Evolutionary conservation across 257 asterid species (phyloP).

Genomic region (Solanum rostratum): DNA sequence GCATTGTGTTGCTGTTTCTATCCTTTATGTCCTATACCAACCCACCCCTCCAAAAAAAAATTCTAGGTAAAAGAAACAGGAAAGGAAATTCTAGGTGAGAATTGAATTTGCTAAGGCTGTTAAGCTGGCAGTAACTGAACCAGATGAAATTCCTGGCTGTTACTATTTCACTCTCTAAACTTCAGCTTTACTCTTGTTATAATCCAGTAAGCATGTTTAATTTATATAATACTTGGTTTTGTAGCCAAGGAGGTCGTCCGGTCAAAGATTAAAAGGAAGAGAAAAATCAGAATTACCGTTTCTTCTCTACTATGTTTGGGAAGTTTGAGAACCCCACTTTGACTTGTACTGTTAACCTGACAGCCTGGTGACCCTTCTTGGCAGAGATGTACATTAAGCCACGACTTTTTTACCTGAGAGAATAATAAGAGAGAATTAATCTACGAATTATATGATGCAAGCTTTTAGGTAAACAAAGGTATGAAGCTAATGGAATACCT

Average conservation of each 20-base stretch:
- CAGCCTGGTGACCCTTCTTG: slow-evolving; percentile 74
- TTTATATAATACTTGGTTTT: background rate
- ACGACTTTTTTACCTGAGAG: slow-evolving; percentile 82
- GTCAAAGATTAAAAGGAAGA: background rate
- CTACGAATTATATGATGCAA: background rate
- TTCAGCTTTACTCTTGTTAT: background rate
- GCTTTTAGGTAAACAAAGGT: background rate
- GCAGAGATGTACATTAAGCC: slow-evolving; percentile 92
- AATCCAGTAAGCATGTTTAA: background rate
- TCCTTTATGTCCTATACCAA: background rate
- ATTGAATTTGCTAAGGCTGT: background rate
- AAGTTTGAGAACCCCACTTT: slow-evolving; percentile 47
- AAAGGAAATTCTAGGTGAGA: background rate
- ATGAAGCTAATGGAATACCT: slow-evolving; percentile 27
- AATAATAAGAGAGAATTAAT: background rate
- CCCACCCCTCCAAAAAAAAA: background rate
- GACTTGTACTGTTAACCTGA: slow-evolving; percentile 46
- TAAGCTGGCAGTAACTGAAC: background rate
- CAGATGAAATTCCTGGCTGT: background rate
- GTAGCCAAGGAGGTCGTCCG: background rate
- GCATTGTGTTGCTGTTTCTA: background rate
- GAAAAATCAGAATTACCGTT: slow-evolving; percentile 36
- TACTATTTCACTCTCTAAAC: background rate
- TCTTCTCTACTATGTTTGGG: slow-evolving; percentile 78
- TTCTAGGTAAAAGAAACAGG: background rate